Evolutionary conservation across 2,329 filamentous ascomycete genomes (phyloP).

Genomic region (Aspergillus nomiae): DNA sequence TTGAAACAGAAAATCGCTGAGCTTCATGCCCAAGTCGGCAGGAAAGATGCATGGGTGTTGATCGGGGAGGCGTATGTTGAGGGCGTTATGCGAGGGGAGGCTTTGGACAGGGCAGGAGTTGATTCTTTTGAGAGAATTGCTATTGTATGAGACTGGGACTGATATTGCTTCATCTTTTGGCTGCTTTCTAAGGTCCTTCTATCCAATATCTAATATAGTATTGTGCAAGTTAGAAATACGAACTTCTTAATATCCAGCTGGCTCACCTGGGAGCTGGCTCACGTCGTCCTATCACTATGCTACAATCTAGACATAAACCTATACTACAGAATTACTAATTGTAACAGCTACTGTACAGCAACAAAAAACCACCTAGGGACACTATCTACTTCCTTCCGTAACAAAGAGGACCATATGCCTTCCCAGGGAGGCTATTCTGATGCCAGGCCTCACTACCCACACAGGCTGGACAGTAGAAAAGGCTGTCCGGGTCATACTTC

Average conservation of each 20-base stretch:
- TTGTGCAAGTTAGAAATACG: no score
- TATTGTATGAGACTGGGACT: not conserved
- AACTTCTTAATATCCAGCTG: not conserved
- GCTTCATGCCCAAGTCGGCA: no score
- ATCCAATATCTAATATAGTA: no score
- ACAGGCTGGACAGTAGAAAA: slow-evolving; percentile 21
- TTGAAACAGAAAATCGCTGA: no score
- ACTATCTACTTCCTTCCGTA: not conserved
- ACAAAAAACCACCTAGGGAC: not conserved
- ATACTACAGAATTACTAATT: not conserved
- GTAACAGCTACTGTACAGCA: not conserved
- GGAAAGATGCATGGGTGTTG: not conserved
- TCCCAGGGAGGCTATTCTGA: not conserved
- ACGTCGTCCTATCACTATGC: not conserved
- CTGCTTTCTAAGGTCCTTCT: no score
- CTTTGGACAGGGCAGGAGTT: not conserved
- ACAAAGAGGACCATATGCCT: slow-evolving; percentile 10
- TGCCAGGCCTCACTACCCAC: slow-evolving; percentile 16
- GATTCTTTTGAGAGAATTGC: not conserved
- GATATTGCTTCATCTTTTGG: no score
- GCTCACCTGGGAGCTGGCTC: no score
- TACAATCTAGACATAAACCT: not conserved
- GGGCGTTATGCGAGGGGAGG: not conserved
- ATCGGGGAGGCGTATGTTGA: not conserved
- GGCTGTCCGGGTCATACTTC: slow-evolving; percentile 15